Evolutionary conservation across 192 early-diverging fungal genomes (phyloP).

Genomic region (Backusella australiensis): DNA sequence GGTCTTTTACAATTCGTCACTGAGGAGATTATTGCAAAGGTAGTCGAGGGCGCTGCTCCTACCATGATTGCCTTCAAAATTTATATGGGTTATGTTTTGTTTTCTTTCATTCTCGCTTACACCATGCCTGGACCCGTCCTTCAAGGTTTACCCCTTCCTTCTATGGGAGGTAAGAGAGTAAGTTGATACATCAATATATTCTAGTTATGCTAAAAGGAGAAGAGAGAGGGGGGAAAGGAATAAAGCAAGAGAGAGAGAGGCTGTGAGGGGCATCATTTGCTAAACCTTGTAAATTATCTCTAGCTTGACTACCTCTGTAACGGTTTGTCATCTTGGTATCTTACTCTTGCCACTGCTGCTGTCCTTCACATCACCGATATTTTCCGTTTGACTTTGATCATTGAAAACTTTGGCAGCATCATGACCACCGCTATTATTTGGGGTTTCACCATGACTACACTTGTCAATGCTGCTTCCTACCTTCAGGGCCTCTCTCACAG

Average conservation of each 20-base stretch:
- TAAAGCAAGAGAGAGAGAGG: background rate
- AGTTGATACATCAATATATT: constrained; percentile 1
- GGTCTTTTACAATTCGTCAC: constrained; percentile 39
- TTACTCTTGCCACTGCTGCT: constrained; percentile 41
- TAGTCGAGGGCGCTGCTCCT: constrained; percentile 55
- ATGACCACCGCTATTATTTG: constrained; percentile 52
- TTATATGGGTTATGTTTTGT: constrained; percentile 59
- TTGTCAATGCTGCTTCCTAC: constrained; percentile 31
- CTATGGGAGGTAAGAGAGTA: constrained; percentile 48
- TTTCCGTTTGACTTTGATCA: constrained; percentile 46
- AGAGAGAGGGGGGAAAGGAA: background rate
- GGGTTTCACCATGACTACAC: constrained; percentile 44
- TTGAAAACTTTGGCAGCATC: constrained; percentile 57
- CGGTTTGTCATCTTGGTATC: constrained; percentile 49
- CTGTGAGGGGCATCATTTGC: background rate
- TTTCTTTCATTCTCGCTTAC: constrained; percentile 58
- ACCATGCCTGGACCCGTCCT: constrained; percentile 66
- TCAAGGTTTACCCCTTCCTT: constrained; percentile 67
- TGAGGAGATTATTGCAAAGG: constrained; percentile 42
- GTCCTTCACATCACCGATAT: constrained; percentile 44
- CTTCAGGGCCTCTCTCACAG: constrained; percentile 41
- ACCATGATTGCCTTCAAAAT: constrained; percentile 50
- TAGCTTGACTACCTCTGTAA: constrained; percentile 57
- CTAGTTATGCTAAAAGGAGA: background rate
- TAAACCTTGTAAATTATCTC: background rate